Evolutionary conservation across 345 rosid species (phyloP).

Genomic region (Melastoma malabathricum): DNA sequence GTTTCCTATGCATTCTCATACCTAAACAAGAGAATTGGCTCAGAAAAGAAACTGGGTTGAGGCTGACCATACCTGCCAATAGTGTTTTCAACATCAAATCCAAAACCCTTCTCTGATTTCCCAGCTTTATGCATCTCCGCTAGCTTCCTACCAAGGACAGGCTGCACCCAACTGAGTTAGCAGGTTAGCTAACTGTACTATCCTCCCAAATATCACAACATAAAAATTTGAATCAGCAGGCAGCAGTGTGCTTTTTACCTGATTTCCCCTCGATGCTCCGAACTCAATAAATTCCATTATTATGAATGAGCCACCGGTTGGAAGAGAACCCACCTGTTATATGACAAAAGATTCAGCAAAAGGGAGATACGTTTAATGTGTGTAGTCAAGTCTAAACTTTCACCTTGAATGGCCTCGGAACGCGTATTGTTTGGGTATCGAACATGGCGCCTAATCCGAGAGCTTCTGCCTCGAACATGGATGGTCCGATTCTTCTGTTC

Average conservation of each 20-base stretch:
- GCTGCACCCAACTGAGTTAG: slow-evolving; percentile 28
- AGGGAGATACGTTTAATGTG: background rate
- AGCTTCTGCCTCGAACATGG: slow-evolving; percentile 88
- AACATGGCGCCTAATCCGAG: slow-evolving; percentile 86
- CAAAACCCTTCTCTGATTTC: slow-evolving; percentile 68
- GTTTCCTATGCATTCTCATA: too few relatives aligned
- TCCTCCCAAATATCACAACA: too few relatives aligned
- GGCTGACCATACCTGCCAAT: slow-evolving; percentile 57
- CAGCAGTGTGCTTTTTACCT: slow-evolving; percentile 30
- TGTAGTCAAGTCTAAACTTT: background rate
- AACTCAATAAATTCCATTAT: slow-evolving; percentile 84
- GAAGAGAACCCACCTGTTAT: slow-evolving; percentile 58
- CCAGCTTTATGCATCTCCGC: slow-evolving; percentile 96
- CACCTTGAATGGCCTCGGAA: slow-evolving; percentile 80
- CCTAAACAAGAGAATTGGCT: too few relatives aligned
- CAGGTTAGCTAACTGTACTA: slow-evolving; percentile 6
- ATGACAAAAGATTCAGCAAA: slow-evolving; percentile 3
- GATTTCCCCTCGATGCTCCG: slow-evolving; percentile 63
- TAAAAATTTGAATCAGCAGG: too few relatives aligned
- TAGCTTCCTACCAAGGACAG: slow-evolving; percentile 68
- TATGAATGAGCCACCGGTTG: slow-evolving; percentile 75
- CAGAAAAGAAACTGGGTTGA: too few relatives aligned
- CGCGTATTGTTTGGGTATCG: slow-evolving; percentile 57
- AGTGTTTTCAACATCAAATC: slow-evolving; percentile 82
- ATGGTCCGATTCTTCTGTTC: slow-evolving; percentile 65